phyloP scores from a whole-genome alignment of 2,329 filamentous ascomycete genomes.

The Westerdykella ornata region DNA sequence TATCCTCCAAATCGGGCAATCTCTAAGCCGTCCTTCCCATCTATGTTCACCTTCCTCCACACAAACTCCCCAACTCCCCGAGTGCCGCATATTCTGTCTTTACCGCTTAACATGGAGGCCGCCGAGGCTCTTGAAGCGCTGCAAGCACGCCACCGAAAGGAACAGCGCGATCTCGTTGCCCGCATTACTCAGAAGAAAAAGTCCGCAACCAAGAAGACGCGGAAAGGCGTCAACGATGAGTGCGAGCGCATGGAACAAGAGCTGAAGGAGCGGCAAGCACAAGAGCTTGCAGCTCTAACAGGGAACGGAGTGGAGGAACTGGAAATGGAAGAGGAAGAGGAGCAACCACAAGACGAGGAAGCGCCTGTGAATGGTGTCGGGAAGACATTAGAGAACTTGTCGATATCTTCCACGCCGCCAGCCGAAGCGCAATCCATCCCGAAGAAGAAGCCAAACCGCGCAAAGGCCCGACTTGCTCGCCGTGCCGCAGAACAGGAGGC shows the following conservation, averaged over 20 bases:
- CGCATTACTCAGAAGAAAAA: slow-evolving; percentile 95
- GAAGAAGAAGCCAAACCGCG: slow-evolving; percentile 74
- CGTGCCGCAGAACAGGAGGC: slow-evolving; percentile 79
- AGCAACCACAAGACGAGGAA: neutral
- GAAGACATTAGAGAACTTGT: slow-evolving; percentile 12
- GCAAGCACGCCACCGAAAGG: slow-evolving; percentile 74
- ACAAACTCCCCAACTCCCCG: too few relatives aligned
- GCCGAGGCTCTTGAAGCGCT: slow-evolving; percentile 60
- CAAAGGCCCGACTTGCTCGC: slow-evolving; percentile 84
- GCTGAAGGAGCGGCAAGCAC: slow-evolving; percentile 49
- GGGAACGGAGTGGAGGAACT: slow-evolving; percentile 20
- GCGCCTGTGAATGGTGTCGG: slow-evolving; percentile 9
- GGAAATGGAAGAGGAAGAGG: slow-evolving; percentile 6
- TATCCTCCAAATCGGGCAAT: too few relatives aligned
- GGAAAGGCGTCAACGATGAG: slow-evolving; percentile 56
- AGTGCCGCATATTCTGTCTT: neutral
- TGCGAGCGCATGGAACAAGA: slow-evolving; percentile 54
- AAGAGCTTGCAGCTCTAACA: slow-evolving; percentile 43
- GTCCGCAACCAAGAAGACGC: slow-evolving; percentile 76
- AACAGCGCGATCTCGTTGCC: slow-evolving; percentile 77
- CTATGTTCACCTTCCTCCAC: too few relatives aligned
- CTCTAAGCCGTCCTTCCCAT: too few relatives aligned
- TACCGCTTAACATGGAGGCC: slow-evolving; percentile 6
- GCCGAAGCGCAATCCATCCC: slow-evolving; percentile 8
- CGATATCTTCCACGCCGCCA: slow-evolving; percentile 7